phyloP scores from a whole-genome alignment of 441 rosid genomes.

The Croton setiger region DNA sequence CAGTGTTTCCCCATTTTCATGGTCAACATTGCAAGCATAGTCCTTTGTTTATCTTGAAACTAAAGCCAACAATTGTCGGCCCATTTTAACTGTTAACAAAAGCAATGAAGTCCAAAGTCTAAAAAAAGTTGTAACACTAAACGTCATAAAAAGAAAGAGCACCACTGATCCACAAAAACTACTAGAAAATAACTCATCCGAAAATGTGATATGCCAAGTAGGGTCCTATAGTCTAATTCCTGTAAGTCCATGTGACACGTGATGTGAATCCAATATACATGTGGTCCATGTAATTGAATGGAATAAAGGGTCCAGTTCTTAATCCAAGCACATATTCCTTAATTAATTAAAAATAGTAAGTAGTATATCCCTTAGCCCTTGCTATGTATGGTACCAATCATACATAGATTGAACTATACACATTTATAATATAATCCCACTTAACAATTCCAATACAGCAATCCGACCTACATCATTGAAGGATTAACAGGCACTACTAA shows the following conservation, averaged over 20 bases:
- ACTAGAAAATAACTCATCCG: background rate
- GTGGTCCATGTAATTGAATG: background rate
- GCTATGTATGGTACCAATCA: background rate
- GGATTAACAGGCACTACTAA: background rate
- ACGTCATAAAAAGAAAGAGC: background rate
- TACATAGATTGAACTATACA: background rate
- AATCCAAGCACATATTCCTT: background rate
- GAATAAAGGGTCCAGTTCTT: background rate
- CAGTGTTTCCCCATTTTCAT: background rate
- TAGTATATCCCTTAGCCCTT: background rate
- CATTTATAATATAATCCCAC: background rate
- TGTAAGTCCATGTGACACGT: background rate
- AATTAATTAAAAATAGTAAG: background rate
- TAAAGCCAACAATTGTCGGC: constrained; percentile 1
- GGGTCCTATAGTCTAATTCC: background rate
- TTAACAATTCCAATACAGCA: background rate
- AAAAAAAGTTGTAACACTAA: background rate
- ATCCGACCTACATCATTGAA: background rate
- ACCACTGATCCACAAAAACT: background rate
- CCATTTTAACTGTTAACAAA: background rate
- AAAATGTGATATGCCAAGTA: background rate
- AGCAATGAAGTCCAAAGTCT: background rate
- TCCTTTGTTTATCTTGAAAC: background rate
- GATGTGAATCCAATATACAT: background rate
- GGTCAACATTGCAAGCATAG: background rate